Base-by-base conservation (phyloP, 768 basidiomycete species). In the Hericium rajendrae region DNA sequence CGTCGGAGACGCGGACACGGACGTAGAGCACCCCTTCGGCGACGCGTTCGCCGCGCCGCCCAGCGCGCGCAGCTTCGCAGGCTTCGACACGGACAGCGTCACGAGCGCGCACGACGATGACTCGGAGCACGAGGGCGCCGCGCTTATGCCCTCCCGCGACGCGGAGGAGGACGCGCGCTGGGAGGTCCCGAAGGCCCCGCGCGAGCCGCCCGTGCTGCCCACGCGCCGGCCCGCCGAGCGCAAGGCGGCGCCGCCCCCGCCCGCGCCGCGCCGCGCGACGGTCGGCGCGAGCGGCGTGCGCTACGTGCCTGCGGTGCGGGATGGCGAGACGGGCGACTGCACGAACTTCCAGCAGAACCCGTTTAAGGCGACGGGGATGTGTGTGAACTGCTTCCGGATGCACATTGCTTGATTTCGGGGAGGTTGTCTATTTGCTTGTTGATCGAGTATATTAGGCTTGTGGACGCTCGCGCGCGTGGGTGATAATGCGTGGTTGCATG, bases 301-400 rank as follows among this genome's bases (percentile, higher is more conserved):
- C 39, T 48, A 53, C 28, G 41, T 63, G 18, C 20, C 49, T 37
- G 28, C 28, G 59, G 63, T 15, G 61, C 72, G 40, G 68, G 69
- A 46, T 64, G 69, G 54, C 68, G 67, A 22, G 74, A 78, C 57
- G 76, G 82, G 59, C 71, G 71, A 38, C 8, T 85, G 86, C 63
- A 66, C 60, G 24, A 73, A 75, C 53, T 86, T 86, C 66, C 77
- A 78, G 63, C 84, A 86, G 69, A 83, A 82, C 62, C 80, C 80
- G 38, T 82, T 83, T 70, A 83, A 86, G 69, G 72, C 76, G 38
- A 76, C 76, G 60, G 83, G 84, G 6, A 75, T 82, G 73, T 86
- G 85, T 67, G 80, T 74, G 60, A 83, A 81, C 62, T 88, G 86
- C 66, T 79, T 81, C 62, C 75, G 82, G 68, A 72, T 74, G 66